Evolutionary conservation across 2,329 filamentous ascomycete species (phyloP).

Genomic region (Trichoderma gracile): DNA sequence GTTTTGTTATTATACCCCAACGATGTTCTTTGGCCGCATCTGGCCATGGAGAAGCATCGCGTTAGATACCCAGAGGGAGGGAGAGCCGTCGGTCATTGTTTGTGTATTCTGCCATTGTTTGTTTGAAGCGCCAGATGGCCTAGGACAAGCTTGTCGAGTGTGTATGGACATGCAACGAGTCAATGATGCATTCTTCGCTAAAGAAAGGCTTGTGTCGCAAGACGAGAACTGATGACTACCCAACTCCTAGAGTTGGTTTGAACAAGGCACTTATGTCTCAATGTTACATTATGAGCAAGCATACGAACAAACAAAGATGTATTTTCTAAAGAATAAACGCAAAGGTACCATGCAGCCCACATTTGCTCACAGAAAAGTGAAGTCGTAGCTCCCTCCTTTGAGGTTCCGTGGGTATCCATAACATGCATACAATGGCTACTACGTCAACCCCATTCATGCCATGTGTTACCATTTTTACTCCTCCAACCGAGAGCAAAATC

Average conservation of each 20-base stretch:
- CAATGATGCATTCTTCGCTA: neutral
- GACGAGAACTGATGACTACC: neutral
- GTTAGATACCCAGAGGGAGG: conserved; percentile 17
- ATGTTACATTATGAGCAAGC: neutral
- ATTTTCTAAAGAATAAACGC: neutral
- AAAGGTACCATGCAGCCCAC: conserved; percentile 15
- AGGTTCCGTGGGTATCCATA: conserved; percentile 24
- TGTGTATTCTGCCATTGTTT: neutral
- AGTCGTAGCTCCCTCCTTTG: neutral
- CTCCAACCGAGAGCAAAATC: neutral
- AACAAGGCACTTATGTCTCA: neutral
- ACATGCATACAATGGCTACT: conserved; percentile 16
- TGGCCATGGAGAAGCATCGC: conserved; percentile 13
- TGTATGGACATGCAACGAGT: neutral
- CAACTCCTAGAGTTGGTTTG: neutral
- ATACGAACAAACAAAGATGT: neutral
- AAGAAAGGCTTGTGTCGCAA: neutral
- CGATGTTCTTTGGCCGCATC: neutral
- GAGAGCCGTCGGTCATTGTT: neutral
- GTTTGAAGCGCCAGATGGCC: neutral
- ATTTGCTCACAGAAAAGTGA: conserved; percentile 12
- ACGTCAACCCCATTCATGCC: conserved; percentile 3
- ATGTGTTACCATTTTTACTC: neutral
- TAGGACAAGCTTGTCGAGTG: neutral
- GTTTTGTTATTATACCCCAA: conserved; percentile 21